A percentile compares a stretch with the other conserved stretches of the same genome.
Evolutionary conservation across 768 basidiomycete genomes (phyloP).

Genomic region (Melanogaster broomeanus): DNA sequence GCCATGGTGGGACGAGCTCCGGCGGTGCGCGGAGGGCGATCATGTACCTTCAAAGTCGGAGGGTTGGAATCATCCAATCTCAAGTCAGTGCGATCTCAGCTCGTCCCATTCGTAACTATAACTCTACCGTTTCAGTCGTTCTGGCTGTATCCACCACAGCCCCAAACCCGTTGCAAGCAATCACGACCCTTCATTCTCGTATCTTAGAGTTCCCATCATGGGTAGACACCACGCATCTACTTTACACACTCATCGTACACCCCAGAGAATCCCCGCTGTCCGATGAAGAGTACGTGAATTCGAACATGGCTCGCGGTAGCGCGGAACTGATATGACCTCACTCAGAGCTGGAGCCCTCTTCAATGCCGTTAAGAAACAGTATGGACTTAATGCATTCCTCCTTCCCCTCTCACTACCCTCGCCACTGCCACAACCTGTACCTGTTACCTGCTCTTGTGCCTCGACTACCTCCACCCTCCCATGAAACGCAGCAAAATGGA

Average conservation of each 20-base stretch:
- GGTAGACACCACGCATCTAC: constrained; percentile 73
- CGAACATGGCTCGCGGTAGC: neutral
- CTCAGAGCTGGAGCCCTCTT: constrained; percentile 73
- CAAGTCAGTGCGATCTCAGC: constrained; percentile 50
- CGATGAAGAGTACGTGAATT: constrained; percentile 70
- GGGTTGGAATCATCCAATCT: constrained; percentile 86
- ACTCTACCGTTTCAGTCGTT: constrained; percentile 57
- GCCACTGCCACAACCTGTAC: constrained; percentile 64
- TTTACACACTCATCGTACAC: constrained; percentile 79
- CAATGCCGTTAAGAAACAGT: constrained; percentile 88
- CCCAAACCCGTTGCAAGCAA: constrained; percentile 78
- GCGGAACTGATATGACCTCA: constrained; percentile 7
- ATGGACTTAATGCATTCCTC: constrained; percentile 75
- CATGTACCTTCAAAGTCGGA: constrained; percentile 69
- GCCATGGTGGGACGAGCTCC: constrained; percentile 90
- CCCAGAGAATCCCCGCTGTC: constrained; percentile 67
- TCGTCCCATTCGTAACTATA: constrained; percentile 10
- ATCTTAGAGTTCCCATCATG: constrained; percentile 70
- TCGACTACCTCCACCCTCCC: constrained; percentile 56
- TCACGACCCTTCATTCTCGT: constrained; percentile 73
- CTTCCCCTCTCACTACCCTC: constrained; percentile 63
- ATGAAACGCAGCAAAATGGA: constrained; percentile 24
- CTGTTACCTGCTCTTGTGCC: constrained; percentile 67
- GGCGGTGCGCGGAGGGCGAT: constrained; percentile 76
- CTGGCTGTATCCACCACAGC: constrained; percentile 81